A percentile compares a stretch with the other conserved stretches of the same genome.
phyloP scores from a whole-genome alignment of 73 alveolate species.

The Paramecium octaurelia region DNA sequence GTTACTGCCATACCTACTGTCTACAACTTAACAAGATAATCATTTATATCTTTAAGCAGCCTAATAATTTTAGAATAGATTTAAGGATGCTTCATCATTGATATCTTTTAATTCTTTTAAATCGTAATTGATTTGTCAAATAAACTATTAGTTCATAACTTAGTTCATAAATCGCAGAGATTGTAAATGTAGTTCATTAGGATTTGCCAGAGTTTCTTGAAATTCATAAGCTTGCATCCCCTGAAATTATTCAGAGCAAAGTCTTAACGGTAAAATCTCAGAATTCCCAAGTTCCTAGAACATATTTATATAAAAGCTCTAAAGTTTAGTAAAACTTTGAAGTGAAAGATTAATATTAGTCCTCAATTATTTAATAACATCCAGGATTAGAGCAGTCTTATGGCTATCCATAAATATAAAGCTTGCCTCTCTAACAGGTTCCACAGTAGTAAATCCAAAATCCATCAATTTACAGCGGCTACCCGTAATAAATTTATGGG shows the following conservation, averaged over 20 bases:
- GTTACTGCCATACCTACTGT: neutral
- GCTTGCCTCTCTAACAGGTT: neutral
- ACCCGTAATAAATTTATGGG: neutral
- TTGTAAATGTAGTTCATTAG: neutral
- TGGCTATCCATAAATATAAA: neutral
- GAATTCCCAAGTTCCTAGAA: neutral
- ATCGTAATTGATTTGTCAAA: neutral
- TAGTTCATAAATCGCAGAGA: neutral
- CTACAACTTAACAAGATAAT: slow-evolving; percentile 26
- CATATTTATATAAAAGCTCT: neutral
- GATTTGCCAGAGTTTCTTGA: slow-evolving; percentile 3
- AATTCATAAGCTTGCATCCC: neutral
- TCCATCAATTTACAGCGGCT: neutral
- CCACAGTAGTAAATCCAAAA: neutral
- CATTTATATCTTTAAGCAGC: neutral
- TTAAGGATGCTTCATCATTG: neutral
- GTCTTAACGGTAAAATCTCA: neutral
- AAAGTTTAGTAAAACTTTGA: neutral
- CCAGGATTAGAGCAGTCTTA: neutral
- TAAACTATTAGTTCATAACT: neutral
- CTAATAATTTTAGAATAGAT: neutral
- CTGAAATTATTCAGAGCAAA: neutral
- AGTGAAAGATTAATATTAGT: neutral
- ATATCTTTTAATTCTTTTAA: neutral
- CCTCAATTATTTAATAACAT: neutral